Evolutionary conservation across 176 grass and related monocot genomes (phyloP).

Genomic region (Typha latifolia): DNA sequence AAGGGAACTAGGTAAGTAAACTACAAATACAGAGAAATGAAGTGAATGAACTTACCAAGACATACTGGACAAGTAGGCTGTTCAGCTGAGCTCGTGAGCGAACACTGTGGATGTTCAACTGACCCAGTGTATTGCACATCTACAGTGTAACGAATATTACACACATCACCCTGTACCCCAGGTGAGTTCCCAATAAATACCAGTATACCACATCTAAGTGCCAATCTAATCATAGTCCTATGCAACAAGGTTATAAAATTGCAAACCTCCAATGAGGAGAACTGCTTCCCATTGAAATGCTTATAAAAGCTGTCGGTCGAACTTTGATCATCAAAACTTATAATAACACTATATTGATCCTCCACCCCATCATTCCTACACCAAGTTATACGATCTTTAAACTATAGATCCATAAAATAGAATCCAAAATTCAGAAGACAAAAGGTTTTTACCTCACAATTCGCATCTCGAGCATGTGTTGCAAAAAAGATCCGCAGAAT

Average conservation of each 20-base stretch:
- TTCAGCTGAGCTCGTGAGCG: constrained; percentile 45
- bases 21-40: neutral
- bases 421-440: neutral
- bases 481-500: constrained; percentile 62
- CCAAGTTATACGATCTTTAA: constrained; percentile 7
- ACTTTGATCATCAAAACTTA: constrained; percentile 66
- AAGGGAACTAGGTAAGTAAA: neutral
- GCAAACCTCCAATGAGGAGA: constrained; percentile 78
- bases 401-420: too few relatives aligned
- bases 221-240: neutral
- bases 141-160: constrained; percentile 52
- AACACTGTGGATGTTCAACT: constrained; percentile 66
- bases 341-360: constrained; percentile 80
- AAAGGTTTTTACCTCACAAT: constrained; percentile 53
- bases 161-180: constrained; percentile 49
- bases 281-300: constrained; percentile 61
- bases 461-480: constrained; percentile 86
- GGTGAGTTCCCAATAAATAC: constrained; percentile 22
- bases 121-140: constrained; percentile 72
- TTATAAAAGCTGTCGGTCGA: constrained; percentile 72
- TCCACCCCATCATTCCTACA: constrained; percentile 64
- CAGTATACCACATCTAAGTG: neutral
- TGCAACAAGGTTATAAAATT: neutral
- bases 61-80: constrained; percentile 62
- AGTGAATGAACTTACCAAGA: constrained; percentile 45